Base-by-base conservation (phyloP, 108 stramenopile species). In the Cyclostephanos tholiformis region DNA sequence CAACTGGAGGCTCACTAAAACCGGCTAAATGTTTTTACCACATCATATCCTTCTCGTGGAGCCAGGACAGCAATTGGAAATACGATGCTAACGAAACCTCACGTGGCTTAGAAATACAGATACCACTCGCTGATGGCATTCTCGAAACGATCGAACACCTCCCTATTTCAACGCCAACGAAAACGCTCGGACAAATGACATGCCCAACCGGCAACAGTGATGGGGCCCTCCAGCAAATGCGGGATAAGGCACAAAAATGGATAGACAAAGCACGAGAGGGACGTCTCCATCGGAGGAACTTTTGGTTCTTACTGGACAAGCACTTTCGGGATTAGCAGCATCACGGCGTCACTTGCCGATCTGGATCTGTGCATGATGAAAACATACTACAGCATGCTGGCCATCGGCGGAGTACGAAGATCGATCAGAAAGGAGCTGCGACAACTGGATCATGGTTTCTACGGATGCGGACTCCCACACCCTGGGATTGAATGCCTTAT, bases 171-270 rank as follows among this genome's bases (percentile, higher is more conserved):
- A 23, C 17, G 10, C 25, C 65, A 4, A 26, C 44, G 1, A 51
- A 74, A 57, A 74, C 74, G 19, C 55, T 74, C 0, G 74, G 64
- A 12, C 25, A 44, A 8, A 43, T 26, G 56, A 48, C 74, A 0
- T 43, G 26, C 19, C 65, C 65, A 0, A 36, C 36, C 36, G 75
- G 67, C 8, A 14, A 26, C 0, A n/a, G 36, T 12, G 16, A 20
- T 2, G 67, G 48, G 0, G 35, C 51, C 0, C 7, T 67, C 0
- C 16, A 11, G 22, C 38, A 43, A 29, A 67, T 76, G 67, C 32
- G 63, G 25, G 49, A 69, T 22, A 69, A 69, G 22, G 67, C 51
- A 1, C 16, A 14, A 0, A 67, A 38, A 17, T 76, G 76, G n/a
- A 50, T 76, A 0, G 41, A 69, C 12, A 43, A 63, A 20, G 63